Percentiles rank a stretch among this genome's conserved stretches.
Conservation (phyloP, 1,139 yeast genomes). For the Pichia sp. region DNA sequence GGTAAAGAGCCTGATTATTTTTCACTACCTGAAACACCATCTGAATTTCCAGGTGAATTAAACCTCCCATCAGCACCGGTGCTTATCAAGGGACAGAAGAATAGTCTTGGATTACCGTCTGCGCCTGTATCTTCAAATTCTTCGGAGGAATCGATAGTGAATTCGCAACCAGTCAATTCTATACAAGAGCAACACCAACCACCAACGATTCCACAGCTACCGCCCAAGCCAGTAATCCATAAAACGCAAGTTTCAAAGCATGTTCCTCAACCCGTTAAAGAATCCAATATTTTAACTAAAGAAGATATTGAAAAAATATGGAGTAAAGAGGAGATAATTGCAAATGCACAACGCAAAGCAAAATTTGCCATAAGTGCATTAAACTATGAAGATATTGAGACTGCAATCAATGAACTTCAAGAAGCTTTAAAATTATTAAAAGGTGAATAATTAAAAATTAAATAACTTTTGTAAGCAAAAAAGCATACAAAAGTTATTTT, state of each 20-base stretch:
- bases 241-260: neutral
- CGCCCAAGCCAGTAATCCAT: slow-evolving; percentile 14
- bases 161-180: too few relatives aligned
- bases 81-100: slow-evolving; percentile 28
- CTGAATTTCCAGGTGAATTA: slow-evolving; percentile 20
- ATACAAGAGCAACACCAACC: neutral
- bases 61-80: slow-evolving; percentile 27
- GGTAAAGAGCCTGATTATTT: slow-evolving; percentile 3
- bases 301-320: slow-evolving; percentile 46
- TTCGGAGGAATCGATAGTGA: neutral
- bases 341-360: slow-evolving; percentile 78
- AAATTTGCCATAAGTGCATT: slow-evolving; percentile 90
- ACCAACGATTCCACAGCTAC: neutral
- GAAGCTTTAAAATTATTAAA: slow-evolving; percentile 50
- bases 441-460: slow-evolving; percentile 10
- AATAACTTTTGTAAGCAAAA: neutral
- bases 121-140: slow-evolving; percentile 17
- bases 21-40: slow-evolving; percentile 22
- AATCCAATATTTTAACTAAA: slow-evolving; percentile 29
- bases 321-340: slow-evolving; percentile 52
- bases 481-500: too few relatives aligned
- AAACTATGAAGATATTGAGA: slow-evolving; percentile 78
- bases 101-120: slow-evolving; percentile 24
- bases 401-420: slow-evolving; percentile 72
- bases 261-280: neutral